Percentiles rank a stretch among this genome's conserved stretches.
These are phyloP conservation scores for Coprinopsis sp. DNA, from an alignment of 768 basidiomycete genomes.

Conservation along the genomic window DNA sequence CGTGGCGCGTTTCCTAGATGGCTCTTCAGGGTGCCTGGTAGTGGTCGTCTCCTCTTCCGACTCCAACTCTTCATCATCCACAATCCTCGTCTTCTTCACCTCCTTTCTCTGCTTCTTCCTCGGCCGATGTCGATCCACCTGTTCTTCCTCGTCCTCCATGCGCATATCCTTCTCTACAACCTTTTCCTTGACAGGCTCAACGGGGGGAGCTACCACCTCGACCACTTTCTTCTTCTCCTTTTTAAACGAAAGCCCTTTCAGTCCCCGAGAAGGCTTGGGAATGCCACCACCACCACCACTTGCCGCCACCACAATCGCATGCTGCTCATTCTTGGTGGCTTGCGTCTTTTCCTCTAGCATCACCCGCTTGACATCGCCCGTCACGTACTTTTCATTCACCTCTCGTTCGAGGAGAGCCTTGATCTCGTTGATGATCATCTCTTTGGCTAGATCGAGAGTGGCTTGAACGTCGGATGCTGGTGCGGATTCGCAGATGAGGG, in stretches of 20 bases:
- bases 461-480: slow-evolving; percentile 31
- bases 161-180: background rate
- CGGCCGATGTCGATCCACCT: slow-evolving; percentile 38
- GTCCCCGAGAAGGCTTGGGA: slow-evolving; percentile 17
- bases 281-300: slow-evolving; percentile 27
- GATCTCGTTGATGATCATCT: slow-evolving; percentile 56
- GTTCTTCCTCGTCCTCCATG: slow-evolving; percentile 27
- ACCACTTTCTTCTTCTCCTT: slow-evolving; percentile 41
- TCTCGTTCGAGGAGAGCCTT: slow-evolving; percentile 56
- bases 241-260: slow-evolving; percentile 45
- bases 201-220: slow-evolving; percentile 31
- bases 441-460: slow-evolving; percentile 50
- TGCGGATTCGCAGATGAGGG: slow-evolving; percentile 26
- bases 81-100: slow-evolving; percentile 29
- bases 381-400: slow-evolving; percentile 57
- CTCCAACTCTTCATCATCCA: slow-evolving; percentile 40
- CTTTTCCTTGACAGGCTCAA: slow-evolving; percentile 25
- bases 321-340: slow-evolving; percentile 12
- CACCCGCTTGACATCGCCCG: slow-evolving; percentile 45
- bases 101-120: slow-evolving; percentile 60
- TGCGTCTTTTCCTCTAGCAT: slow-evolving; percentile 50
- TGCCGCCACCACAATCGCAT: slow-evolving; percentile 16
- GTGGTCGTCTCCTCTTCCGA: too few species aligned
- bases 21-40: slow-evolving; percentile 17
- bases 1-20: slow-evolving; percentile 38